Conservation (phyloP, 1,284 basidiomycete genomes). For the Apiotrichum montevideense region DNA sequence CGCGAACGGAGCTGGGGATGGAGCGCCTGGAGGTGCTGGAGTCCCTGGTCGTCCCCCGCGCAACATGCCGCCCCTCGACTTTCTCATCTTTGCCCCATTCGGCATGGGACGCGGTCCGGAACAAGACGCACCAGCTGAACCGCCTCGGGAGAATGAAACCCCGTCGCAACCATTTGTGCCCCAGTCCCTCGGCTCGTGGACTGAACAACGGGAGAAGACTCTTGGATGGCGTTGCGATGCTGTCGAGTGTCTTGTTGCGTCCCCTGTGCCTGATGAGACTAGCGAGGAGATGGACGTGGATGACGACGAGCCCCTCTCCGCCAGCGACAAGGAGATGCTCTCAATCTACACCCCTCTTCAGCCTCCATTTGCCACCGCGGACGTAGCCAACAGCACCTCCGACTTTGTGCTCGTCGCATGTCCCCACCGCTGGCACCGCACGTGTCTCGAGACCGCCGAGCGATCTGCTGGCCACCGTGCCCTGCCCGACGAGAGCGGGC, state of each 20-base stretch:
- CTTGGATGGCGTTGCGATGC: constrained; percentile 43
- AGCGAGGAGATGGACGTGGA: constrained; percentile 17
- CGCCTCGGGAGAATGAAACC: neutral
- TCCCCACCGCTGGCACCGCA: constrained; percentile 35
- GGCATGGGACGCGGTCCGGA: neutral
- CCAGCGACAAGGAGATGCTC: constrained; percentile 29
- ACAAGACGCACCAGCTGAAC: neutral
- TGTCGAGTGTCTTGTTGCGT: constrained; percentile 29
- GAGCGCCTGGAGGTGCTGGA: no score
- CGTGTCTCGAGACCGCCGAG: constrained; percentile 31
- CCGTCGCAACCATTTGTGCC: constrained; percentile 9
- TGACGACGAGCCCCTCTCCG: neutral
- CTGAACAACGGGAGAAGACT: constrained; percentile 28
- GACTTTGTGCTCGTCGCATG: constrained; percentile 29
- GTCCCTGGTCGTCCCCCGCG: no score
- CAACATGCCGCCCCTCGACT: constrained; percentile 7
- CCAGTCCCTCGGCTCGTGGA: constrained; percentile 34
- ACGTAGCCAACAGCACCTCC: neutral
- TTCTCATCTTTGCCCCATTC: constrained; percentile 7
- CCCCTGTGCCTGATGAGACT: constrained; percentile 16
- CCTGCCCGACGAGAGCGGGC: constrained; percentile 13
- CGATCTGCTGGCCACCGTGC: constrained; percentile 21
- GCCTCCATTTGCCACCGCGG: constrained; percentile 4
- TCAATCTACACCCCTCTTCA: constrained; percentile 29
- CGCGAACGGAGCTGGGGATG: no score